These are phyloP conservation scores for Monosporozyma unispora DNA, from an alignment of 805 yeast species.

Conservation along the genomic window DNA sequence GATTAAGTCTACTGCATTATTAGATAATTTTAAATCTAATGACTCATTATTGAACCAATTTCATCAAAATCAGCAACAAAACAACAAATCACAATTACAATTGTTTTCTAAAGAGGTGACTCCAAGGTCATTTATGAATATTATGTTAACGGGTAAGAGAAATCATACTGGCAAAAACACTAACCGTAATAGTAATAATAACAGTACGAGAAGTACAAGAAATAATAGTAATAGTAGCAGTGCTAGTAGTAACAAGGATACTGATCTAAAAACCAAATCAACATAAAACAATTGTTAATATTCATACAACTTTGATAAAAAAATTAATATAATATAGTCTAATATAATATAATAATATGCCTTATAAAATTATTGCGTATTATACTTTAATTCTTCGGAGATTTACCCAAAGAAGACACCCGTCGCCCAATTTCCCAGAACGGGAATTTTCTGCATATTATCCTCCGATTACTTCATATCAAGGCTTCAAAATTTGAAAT, in stretches of 20 bases:
- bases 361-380: no score
- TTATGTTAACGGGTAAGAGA: conserved; percentile 9
- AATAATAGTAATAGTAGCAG: not conserved
- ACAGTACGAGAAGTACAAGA: not conserved
- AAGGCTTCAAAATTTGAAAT: no score
- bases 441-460: no score
- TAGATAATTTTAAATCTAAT: not conserved
- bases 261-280: not conserved
- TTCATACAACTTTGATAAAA: not conserved
- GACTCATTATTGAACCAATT: not conserved
- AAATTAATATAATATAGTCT: no score
- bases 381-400: no score
- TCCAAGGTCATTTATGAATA: conserved; percentile 21
- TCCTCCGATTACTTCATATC: no score
- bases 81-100: conserved; percentile 2
- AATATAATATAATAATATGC: no score
- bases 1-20: not conserved
- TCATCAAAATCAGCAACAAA: not conserved
- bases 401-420: no score
- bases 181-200: not conserved
- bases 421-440: no score
- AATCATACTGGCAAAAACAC: no score
- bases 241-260: not conserved
- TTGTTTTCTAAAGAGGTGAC: conserved; percentile 11
- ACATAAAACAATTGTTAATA: no score